Base-by-base conservation (phyloP, 2,329 filamentous ascomycete species). In the Colletotrichum musicola region DNA sequence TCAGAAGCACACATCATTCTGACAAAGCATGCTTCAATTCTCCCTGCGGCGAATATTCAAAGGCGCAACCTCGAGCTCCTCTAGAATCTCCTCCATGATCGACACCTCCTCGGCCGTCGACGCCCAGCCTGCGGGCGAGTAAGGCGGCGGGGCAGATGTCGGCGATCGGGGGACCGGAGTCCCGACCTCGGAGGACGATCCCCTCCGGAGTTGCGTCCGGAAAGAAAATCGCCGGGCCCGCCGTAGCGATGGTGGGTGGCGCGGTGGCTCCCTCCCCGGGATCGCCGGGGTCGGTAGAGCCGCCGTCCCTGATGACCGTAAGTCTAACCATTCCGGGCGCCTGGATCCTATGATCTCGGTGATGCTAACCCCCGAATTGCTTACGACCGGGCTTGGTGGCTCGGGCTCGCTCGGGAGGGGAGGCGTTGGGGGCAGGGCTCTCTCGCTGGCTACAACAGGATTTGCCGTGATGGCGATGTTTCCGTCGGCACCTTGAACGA, bases 71-170 rank as follows among this genome's bases (percentile, higher is more conserved):
- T 44, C 46, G 16, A 51, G 14, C n/a, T 42, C 57, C 22, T 60
- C 57, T 4, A 60, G 14, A 12, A 62, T 51, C 16, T 62, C 59
- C 13, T 54, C 38, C 49, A 62, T 53, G 35, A 54, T 46, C 1
- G 59, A 30, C 38, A 44, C 14, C 40, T 62, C 59, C 35, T 62
- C 59, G 0, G 38, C 47, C 22, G 59, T 62, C 4, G 59, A 62
- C 47, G 47, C 46, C 59, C 47, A 62, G 25, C 18, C 53, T 20
- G 30, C 57, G 10, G 57, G 57, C 4, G 59, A 53, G 22, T 62
- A 62, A 5, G 59, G 47, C 4, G 59, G 59, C 16, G 59, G 59
- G 3, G 59, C 35, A 5, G 16, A 9, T 14, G 9, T 13, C 20
- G 25, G 22, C n/a, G 56, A 13, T 2, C n/a, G 13, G 0, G 12